Conservation (phyloP, 352 stramenopile species). For the Globisporangium cylindrosporum region DNA sequence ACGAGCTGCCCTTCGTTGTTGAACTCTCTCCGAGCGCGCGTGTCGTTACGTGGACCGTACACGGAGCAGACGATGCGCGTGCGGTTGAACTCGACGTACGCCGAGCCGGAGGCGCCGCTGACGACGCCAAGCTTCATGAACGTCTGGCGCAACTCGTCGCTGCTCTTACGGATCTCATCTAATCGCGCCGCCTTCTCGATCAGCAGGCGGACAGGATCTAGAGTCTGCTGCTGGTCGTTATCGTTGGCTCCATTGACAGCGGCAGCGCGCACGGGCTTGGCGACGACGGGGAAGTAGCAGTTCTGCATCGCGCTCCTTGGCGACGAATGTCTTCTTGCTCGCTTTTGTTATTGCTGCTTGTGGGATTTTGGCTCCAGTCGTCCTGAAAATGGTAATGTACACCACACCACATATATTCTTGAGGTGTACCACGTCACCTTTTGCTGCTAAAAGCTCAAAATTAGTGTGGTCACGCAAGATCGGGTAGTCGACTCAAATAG, state of each 20-base stretch:
- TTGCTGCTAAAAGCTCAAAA: not conserved
- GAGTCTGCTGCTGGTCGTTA: not conserved
- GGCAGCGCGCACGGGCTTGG: constrained; percentile 17
- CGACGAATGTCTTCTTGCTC: not conserved
- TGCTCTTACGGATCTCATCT: constrained; percentile 42
- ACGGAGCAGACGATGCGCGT: constrained; percentile 88
- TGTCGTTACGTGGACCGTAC: constrained; percentile 83
- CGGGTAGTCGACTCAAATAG: not conserved
- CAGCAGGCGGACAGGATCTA: constrained; percentile 23
- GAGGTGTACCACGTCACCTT: not conserved
- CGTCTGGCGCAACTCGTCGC: constrained; percentile 81
- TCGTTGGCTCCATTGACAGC: constrained; percentile 2
- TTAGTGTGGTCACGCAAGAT: not conserved
- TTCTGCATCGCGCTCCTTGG: constrained; percentile 64
- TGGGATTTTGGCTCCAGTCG: constrained; percentile 15
- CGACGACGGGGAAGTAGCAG: constrained; percentile 71
- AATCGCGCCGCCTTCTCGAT: constrained; percentile 29
- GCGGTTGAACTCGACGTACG: constrained; percentile 86
- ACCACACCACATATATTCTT: not conserved
- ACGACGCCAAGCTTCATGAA: constrained; percentile 85
- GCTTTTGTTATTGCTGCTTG: constrained; percentile 5
- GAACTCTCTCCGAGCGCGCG: constrained; percentile 72
- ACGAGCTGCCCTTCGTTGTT: constrained; percentile 83
- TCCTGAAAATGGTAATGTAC: not conserved
- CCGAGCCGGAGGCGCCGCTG: constrained; percentile 80